Percentiles rank a stretch among this genome's conserved stretches.
These are phyloP conservation scores for Fusarium praegraminearum DNA, from an alignment of 2,329 filamentous ascomycete species.

Conservation along the genomic window DNA sequence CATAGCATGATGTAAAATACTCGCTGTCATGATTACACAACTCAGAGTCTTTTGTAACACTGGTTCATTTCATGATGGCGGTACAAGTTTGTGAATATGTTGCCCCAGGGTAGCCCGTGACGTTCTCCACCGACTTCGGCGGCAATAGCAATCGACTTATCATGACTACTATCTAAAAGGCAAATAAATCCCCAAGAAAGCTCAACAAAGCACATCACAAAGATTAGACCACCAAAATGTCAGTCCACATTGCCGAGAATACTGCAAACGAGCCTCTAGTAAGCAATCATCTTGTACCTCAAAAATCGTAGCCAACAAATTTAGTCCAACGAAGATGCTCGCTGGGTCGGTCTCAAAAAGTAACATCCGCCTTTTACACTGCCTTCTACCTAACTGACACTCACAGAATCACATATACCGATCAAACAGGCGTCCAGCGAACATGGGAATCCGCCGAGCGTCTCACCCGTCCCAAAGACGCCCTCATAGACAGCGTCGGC, in stretches of 20 bases:
- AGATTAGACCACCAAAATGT: slow-evolving; percentile 50
- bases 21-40: rapidly evolving
- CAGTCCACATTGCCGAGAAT: slow-evolving; percentile 58
- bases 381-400: background rate
- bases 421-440: slow-evolving; percentile 68
- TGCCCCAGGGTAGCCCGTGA: slow-evolving; percentile 38
- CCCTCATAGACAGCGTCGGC: slow-evolving; percentile 77
- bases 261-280: slow-evolving; percentile 60
- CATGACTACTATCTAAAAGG: slow-evolving; percentile 15
- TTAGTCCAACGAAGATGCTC: slow-evolving; percentile 64
- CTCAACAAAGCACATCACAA: background rate
- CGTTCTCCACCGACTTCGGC: slow-evolving; percentile 39
- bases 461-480: slow-evolving; percentile 71
- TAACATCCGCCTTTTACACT: slow-evolving; percentile 49
- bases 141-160: slow-evolving; percentile 12
- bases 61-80: background rate
- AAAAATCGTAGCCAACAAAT: background rate
- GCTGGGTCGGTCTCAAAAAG: slow-evolving; percentile 71
- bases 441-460: slow-evolving; percentile 81
- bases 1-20: rapidly evolving
- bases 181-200: background rate
- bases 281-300: slow-evolving; percentile 17
- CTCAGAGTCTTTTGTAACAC: background rate
- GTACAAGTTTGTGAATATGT: background rate
- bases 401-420: slow-evolving; percentile 70